A percentile compares a stretch with the other conserved stretches of the same genome.
Conservation (phyloP, 1,139 yeast genomes). For the Candida glucosophila region DNA sequence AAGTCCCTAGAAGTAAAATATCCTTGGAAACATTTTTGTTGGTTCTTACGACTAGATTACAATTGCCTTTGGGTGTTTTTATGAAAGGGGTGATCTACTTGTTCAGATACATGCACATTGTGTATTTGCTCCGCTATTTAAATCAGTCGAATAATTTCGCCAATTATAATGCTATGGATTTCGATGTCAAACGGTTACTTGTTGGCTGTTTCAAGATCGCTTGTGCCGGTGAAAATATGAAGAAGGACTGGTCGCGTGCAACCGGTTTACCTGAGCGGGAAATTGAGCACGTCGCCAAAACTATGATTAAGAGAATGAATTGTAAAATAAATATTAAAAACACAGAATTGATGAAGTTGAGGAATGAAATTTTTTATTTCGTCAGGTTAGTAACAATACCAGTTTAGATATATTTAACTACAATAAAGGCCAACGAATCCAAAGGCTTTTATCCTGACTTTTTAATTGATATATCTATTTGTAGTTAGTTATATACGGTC, state of each 20-base stretch:
- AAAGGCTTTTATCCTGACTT: no score
- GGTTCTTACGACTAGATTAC: constrained; percentile 30
- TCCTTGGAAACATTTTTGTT: constrained; percentile 36
- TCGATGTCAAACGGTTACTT: constrained; percentile 34
- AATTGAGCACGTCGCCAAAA: constrained; percentile 27
- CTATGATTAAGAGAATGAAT: constrained; percentile 33
- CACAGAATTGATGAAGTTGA: constrained; percentile 30
- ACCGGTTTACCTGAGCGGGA: constrained; percentile 34
- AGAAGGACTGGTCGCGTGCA: constrained; percentile 25
- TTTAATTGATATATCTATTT: no score
- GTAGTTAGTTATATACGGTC: no score
- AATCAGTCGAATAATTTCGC: constrained; percentile 41
- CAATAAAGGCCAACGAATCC: no score
- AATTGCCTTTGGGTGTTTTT: constrained; percentile 27
- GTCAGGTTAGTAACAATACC: constrained; percentile 35
- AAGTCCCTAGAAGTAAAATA: constrained; percentile 20
- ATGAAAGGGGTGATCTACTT: constrained; percentile 37
- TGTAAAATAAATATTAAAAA: constrained; percentile 34
- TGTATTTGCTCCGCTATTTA: constrained; percentile 37
- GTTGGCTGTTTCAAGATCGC: constrained; percentile 39
- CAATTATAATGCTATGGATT: constrained; percentile 38
- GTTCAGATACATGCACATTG: constrained; percentile 42
- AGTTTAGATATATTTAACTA: no score
- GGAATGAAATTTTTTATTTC: constrained; percentile 33
- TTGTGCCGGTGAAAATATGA: constrained; percentile 21